Base-by-base conservation (phyloP, 257 asterid genomes). In the Verbascum thapsus region DNA sequence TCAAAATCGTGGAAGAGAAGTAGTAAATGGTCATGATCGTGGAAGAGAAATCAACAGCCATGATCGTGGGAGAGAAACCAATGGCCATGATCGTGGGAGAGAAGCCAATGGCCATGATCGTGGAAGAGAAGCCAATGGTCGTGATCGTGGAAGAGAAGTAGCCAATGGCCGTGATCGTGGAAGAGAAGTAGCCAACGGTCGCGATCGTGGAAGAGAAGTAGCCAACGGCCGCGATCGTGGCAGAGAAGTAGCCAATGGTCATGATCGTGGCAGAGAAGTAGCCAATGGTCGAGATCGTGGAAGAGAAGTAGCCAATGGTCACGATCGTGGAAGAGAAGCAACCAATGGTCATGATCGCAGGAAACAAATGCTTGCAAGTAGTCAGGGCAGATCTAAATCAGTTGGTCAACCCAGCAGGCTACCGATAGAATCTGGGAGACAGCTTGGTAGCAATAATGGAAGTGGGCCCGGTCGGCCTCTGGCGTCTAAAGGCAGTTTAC, bases 391-490 rank as follows among this genome's bases (percentile, higher is more conserved):
- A 69, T 73, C 81, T 47, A 89, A 72, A 66, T 70, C 30, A 62
- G 6, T 38, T 11, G 57, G 70, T 37, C 58, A 68, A 16, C 7
- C 67, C 47, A 70, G 72, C 66, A 83, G 74, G 72, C 74, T 38
- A 18, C 43, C 77, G 5, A 4, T 59, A 16, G 91, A 78, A 44
- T 41, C 83, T 61, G 68, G 81, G 69, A 83, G 70, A 69, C 91
- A 77, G 53, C 66, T 74, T 5, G 66, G 80, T 57, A 78, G 72
- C 63, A 78, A 78, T 72, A 80, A 72, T 56, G 90, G 90, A 30
- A 83, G 81, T 73, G 95, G 90, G 48, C 91, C 89, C 9, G 97
- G 95, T 10, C 94, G 88, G 88, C 89, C 95, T 12, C 20, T 73
- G 61, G 78, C 69, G 19, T 66, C 74, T 4, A 85, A 81, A 76